Evolutionary conservation across 2,329 filamentous ascomycete species (phyloP).

Genomic region (Nigrospora oryzae): DNA sequence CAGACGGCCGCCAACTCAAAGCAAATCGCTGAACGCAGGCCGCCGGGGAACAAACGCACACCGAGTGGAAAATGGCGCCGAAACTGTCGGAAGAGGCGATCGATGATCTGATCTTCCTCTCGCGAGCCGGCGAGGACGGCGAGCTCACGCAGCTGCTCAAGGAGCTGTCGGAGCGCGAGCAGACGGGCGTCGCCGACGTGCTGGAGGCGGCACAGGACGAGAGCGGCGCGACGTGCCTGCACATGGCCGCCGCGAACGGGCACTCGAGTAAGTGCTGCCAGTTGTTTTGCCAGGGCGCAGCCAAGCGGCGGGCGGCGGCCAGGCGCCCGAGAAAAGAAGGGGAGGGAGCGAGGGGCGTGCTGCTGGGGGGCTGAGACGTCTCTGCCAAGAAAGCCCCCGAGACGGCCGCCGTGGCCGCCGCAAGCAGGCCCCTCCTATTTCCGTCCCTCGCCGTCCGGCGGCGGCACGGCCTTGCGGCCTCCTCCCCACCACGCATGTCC

Average conservation of each 20-base stretch:
- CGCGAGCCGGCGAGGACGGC: slow-evolving; percentile 66
- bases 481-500: background rate
- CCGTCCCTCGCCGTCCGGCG: background rate
- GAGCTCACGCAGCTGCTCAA: slow-evolving; percentile 56
- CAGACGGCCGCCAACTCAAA: no score
- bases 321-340: no score
- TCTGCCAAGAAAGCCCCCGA: no score
- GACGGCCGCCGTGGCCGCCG: no score
- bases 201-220: slow-evolving; percentile 64
- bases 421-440: no score
- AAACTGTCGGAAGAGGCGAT: slow-evolving; percentile 69
- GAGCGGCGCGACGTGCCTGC: slow-evolving; percentile 71
- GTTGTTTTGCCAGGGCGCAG: no score
- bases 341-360: no score
- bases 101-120: slow-evolving; percentile 85
- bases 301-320: no score
- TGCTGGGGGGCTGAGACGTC: no score
- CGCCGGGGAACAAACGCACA: no score
- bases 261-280: slow-evolving; percentile 55
- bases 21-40: no score
- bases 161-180: slow-evolving; percentile 53
- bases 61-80: slow-evolving; percentile 30
- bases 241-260: slow-evolving; percentile 91
- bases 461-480: slow-evolving; percentile 2
- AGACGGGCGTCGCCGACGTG: slow-evolving; percentile 51